These are phyloP conservation scores for Colletotrichum plurivorum DNA, from an alignment of 2,329 filamentous ascomycete genomes.

Conservation along the genomic window DNA sequence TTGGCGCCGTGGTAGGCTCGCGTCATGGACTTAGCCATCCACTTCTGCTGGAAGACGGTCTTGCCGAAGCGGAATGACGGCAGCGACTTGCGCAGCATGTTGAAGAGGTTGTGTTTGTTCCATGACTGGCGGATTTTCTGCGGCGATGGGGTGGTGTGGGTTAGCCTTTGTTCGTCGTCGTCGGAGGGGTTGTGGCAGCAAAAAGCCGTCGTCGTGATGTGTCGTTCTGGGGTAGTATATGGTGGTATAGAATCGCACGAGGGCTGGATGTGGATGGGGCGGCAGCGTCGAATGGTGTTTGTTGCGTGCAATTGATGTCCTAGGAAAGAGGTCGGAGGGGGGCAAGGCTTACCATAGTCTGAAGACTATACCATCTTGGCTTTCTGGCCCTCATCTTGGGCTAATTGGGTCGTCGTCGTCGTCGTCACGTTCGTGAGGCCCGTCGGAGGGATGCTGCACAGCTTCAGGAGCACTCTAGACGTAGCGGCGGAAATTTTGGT, in stretches of 20 bases:
- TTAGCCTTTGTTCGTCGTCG: background rate
- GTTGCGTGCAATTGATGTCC: slow-evolving; percentile 9
- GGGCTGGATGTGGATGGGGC: too few relatives aligned
- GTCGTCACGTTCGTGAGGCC: slow-evolving; percentile 18
- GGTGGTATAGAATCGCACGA: background rate
- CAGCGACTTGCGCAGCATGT: slow-evolving; percentile 72
- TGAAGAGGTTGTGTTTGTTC: slow-evolving; percentile 98
- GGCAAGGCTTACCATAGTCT: slow-evolving; percentile 69
- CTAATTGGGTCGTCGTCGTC: slow-evolving; percentile 43
- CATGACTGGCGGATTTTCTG: slow-evolving; percentile 96
- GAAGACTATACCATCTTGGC: slow-evolving; percentile 77
- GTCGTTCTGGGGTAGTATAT: too few relatives aligned
- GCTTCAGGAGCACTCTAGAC: slow-evolving; percentile 38
- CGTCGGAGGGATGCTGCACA: slow-evolving; percentile 21
- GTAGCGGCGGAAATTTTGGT: slow-evolving; percentile 41
- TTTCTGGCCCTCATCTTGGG: slow-evolving; percentile 66
- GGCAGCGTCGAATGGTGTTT: too few relatives aligned
- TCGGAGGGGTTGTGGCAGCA: too few relatives aligned
- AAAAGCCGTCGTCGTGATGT: too few relatives aligned
- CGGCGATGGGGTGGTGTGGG: slow-evolving; percentile 21
- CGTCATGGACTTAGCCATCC: slow-evolving; percentile 86
- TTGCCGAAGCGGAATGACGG: slow-evolving; percentile 58
- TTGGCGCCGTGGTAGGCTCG: slow-evolving; percentile 96
- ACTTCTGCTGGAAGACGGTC: slow-evolving; percentile 99
- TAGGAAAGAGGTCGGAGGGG: slow-evolving; percentile 13